Percentiles rank a stretch among this genome's conserved stretches.
phyloP scores from a whole-genome alignment of 2,329 filamentous ascomycete genomes.

The Colletotrichum acutatum region DNA sequence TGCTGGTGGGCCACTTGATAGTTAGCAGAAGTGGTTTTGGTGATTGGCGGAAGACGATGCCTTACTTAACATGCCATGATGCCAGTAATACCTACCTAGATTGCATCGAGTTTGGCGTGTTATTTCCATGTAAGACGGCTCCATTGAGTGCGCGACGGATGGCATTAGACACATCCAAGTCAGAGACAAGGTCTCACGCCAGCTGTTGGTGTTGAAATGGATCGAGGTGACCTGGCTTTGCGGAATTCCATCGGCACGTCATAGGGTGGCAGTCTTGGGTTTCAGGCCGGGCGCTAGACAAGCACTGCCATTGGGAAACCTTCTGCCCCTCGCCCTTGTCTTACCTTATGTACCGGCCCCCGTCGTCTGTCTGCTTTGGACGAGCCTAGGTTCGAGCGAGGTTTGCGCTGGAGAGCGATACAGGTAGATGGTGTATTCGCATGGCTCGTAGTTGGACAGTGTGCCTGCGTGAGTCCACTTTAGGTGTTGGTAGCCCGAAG shows the following conservation, averaged over 20 bases:
- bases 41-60: not conserved
- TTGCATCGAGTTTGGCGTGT: constrained; percentile 5
- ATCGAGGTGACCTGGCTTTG: not conserved
- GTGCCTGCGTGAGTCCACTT: not conserved
- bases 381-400: not conserved
- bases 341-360: not conserved
- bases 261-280: constrained; percentile 26
- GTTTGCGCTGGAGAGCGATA: not conserved
- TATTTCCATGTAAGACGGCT: not conserved
- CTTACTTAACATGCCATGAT: not conserved
- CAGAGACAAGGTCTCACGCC: constrained; percentile 18
- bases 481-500: not conserved
- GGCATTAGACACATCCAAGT: constrained; percentile 1
- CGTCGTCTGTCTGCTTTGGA: not conserved
- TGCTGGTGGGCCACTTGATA: not conserved
- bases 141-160: not conserved
- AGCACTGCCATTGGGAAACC: not conserved
- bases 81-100: not conserved
- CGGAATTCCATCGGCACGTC: constrained; percentile 24
- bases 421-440: not conserved
- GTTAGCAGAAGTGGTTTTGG: not conserved
- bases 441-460: not conserved
- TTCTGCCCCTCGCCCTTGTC: not conserved
- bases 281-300: constrained; percentile 28
- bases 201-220: constrained; percentile 7